Evolutionary conservation across 345 rosid genomes (phyloP).

Genomic region (Sisymbrium altissimum): DNA sequence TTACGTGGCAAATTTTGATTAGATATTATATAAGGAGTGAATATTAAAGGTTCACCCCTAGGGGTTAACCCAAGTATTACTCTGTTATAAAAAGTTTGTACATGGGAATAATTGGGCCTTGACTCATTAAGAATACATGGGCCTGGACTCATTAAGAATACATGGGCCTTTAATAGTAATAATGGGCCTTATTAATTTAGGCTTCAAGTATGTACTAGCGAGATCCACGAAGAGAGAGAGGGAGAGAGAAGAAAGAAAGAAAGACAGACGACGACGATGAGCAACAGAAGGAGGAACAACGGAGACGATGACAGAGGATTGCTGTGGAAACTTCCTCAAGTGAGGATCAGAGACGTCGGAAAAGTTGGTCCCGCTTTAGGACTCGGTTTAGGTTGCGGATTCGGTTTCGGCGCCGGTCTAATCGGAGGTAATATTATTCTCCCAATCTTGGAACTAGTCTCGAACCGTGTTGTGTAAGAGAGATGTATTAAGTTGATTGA

Average conservation of each 20-base stretch:
- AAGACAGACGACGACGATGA: slow-evolving; percentile 15
- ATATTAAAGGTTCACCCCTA: no score
- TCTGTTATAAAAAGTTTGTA: no score
- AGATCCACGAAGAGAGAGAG: neutral
- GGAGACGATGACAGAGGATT: slow-evolving; percentile 46
- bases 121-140: no score
- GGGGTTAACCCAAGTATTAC: no score
- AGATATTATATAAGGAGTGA: no score
- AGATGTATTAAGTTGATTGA: neutral
- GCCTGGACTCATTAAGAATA: no score
- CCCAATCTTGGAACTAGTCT: neutral
- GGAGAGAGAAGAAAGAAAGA: neutral
- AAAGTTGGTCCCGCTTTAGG: slow-evolving; percentile 85
- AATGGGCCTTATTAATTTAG: neutral
- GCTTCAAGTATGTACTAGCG: neutral
- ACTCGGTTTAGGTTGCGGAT: slow-evolving; percentile 78
- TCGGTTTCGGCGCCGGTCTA: slow-evolving; percentile 77
- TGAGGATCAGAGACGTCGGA: slow-evolving; percentile 56
- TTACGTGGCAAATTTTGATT: no score
- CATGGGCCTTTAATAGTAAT: neutral
- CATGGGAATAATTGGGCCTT: no score
- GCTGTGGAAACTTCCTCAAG: slow-evolving; percentile 80
- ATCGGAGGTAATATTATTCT: slow-evolving; percentile 55
- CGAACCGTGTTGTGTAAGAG: neutral
- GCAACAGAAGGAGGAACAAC: slow-evolving; percentile 25